Base-by-base conservation (phyloP, 108 stramenopile species). In the Cyclotella choctawhatcheeana region DNA sequence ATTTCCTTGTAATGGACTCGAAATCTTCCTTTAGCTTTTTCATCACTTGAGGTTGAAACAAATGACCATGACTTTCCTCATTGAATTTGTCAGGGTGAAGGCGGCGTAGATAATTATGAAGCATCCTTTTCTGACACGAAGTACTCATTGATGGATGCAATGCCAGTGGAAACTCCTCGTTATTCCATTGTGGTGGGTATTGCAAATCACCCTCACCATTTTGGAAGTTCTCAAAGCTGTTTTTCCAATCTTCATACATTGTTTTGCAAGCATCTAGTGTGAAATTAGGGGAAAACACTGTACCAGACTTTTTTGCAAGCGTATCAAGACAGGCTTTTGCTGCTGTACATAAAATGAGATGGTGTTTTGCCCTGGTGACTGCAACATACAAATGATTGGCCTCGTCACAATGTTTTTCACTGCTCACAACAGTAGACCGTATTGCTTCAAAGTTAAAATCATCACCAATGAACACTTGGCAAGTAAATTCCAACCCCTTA, bases 361-460 rank as follows among this genome's bases (percentile, higher is more conserved):
- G 64, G 7, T 29, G 44, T 25, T 69, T 69, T 43, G 67, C 52
- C 25, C 67, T 40, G 4, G 67, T 69, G 17, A 69, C 58, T 34
- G 67, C 67, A 7, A 69, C 67, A 25, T 69, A 69, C 10, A 69
- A 20, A 30, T 45, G 31, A 22, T 55, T 55, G 3, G 67, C 67
- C 27, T 69, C 54, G 5, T 40, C 35, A 31, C 10, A 64, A 40
- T 40, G 64, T 22, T 5, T 3, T 6, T 47, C 13, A 24, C 26
- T 31, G 27, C 58, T 58, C 16, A 58, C 6, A 13, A 64, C 47
- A 30, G 44, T 44, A 2, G 47, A 64, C 43, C 25, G 6, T 25
- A 69, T 58, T 4, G 67, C 58, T 44, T 69, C 18, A 30, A 69
- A 69, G 24, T 30, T n/a, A 58, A 29, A 69, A 22, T 69, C 67